Evolutionary conservation across 2,329 filamentous ascomycete genomes (phyloP).

Genomic region (Penicillium sp.): DNA sequence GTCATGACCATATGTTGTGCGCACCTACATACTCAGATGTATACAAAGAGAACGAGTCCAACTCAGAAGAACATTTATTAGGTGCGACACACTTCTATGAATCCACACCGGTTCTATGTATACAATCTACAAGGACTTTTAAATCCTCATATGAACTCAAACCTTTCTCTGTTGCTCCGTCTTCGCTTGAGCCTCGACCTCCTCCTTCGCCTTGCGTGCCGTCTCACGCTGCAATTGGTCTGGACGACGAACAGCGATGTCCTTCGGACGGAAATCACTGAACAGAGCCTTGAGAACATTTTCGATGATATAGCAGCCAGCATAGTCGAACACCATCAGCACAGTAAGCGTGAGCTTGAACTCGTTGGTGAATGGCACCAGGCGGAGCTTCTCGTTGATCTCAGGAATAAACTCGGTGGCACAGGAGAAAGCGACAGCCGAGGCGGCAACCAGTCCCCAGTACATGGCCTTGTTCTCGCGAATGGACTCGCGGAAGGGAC

Average conservation of each 20-base stretch:
- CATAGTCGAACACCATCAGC: slow-evolving; percentile 83
- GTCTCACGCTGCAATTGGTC: slow-evolving; percentile 79
- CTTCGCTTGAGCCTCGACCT: slow-evolving; percentile 41
- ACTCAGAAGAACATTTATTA: slow-evolving; percentile 12
- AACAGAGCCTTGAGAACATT: slow-evolving; percentile 77
- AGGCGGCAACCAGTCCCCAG: slow-evolving; percentile 87
- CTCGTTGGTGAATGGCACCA: slow-evolving; percentile 81
- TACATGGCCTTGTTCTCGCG: slow-evolving; percentile 98
- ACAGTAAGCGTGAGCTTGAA: slow-evolving; percentile 83
- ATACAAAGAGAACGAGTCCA: too few species aligned
- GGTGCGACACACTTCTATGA: slow-evolving; percentile 17
- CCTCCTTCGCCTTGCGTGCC: slow-evolving; percentile 58
- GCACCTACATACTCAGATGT: too few species aligned
- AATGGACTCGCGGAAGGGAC: slow-evolving; percentile 93
- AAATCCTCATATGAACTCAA: slow-evolving; percentile 14
- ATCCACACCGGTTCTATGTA: slow-evolving; percentile 16
- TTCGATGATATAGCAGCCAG: slow-evolving; percentile 80
- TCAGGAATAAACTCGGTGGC: slow-evolving; percentile 94
- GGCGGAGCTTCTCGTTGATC: slow-evolving; percentile 84
- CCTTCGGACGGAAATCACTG: slow-evolving; percentile 86
- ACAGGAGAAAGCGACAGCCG: slow-evolving; percentile 85
- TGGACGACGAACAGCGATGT: slow-evolving; percentile 78
- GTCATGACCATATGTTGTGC: too few species aligned
- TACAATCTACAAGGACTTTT: slow-evolving; percentile 14
- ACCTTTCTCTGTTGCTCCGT: slow-evolving; percentile 30